Evolutionary conservation across 1,139 yeast genomes (phyloP), one percentile per base, ranked within the genome.

Genomic region (Lodderomyces beijingensis): DNA sequence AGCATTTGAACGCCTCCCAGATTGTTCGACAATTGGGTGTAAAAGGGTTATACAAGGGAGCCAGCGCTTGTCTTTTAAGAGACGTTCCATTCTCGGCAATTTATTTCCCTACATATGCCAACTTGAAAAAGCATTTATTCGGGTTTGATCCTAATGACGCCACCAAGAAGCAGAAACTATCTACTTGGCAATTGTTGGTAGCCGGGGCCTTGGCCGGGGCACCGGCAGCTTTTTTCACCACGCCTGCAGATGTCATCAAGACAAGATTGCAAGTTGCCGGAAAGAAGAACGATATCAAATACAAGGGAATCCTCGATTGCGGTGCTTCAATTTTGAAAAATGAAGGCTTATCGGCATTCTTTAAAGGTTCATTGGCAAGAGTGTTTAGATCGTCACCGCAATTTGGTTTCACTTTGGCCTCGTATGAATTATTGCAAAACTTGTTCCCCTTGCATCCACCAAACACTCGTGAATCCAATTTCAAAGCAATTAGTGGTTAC

Each of bases 121-220:
- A 89, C 58, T 72, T 91, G 49, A 91, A 91, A 60, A 81, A 77
- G 59, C 76, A 79, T 48, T 56, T 86, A 47, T 89, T 88, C 59
- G 77, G 84, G 37, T 91, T 84, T 53, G 95, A 91, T 47, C 95
- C 96, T 5, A 52, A 53, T 34, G 70, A 65, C 49, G 60, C 68
- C 13, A 59, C 61, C 38, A 69, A 66, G 47, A 66, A 71, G 45
- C 71, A 67, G 35, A 50, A 43, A 32, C 73, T 91, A 41, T 77
- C 77, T 42, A 76, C 95, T 16, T 79, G 89, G 81, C 95, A 91
- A 59, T 66, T 91, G 47, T 74, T 91, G 43, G 58, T 77, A 12
- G 77, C 95, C 42, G 98, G 98, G 60, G 97, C 96, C 9, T 59
- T 89, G 47, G 97, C 98, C 14, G 98, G 98, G 55, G 88, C 94